Base-by-base conservation (phyloP, 352 stramenopile species). In the Phytophthora citricola region DNA sequence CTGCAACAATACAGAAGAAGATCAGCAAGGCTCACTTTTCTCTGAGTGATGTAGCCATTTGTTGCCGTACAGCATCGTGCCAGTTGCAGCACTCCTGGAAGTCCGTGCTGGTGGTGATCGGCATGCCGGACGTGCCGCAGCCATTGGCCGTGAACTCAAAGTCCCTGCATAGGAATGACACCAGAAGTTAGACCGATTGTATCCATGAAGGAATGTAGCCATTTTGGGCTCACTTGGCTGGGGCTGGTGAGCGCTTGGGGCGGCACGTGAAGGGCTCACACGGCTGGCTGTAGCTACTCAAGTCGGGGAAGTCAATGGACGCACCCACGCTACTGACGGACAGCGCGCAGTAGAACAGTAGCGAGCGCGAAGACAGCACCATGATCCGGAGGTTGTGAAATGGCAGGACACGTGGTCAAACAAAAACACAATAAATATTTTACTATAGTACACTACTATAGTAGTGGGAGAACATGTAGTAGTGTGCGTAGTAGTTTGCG, bases 61-160 rank as follows among this genome's bases (percentile, higher is more conserved):
- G 14, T n/a, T 10, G 5, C 51, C 77, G 29, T 75, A 93, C 85
- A 45, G 76, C 83, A 59, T 94, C 83, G 65, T 94, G 86, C 81
- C 81, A 90, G 51, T 94, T 89, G 66, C 86, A 94, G 75, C 86
- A 94, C 24, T 89, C 75, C 26, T 79, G 61, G 55, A 92, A 89
- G 31, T 92, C 80, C 6, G 65, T 49, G 4, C 59, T 58, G 0
- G 71, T 67, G 32, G 34, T 75, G 61, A 94, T 83, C 2, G 81
- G 76, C 44, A 92, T 72, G 38, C 62, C 72, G 10, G 80, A 77
- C 2, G 83, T 92, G 32, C 86, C 86, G 58, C 86, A 94, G 36
- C 86, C 86, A 63, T 94, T 94, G 20, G 80, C 75, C 14, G 81
- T 91, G 59, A 90, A 90, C 51, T 87, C 73, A 68, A 89, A 92